Conservation (phyloP, 2,329 filamentous ascomycete species). For the Clonostachys chloroleuca region DNA sequence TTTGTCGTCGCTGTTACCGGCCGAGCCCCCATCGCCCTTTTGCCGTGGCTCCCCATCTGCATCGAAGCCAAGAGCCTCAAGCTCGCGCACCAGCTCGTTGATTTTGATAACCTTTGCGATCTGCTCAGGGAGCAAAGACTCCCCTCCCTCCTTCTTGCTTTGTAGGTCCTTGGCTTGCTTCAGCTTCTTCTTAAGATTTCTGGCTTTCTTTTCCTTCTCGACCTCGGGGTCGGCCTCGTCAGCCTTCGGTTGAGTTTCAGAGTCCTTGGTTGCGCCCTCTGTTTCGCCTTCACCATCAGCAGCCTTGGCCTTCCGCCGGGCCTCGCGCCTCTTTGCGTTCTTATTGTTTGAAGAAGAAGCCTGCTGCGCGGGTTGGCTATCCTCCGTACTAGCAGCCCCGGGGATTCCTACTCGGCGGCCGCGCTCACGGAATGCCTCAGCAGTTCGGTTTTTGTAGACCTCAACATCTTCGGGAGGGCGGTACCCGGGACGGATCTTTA, state of each 20-base stretch:
- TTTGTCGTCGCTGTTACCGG: no score
- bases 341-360: constrained; percentile 62
- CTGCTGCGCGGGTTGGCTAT: constrained; percentile 24
- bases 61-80: constrained; percentile 82
- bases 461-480: constrained; percentile 93
- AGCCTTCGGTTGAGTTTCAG: constrained; percentile 32
- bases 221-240: constrained; percentile 61
- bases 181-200: constrained; percentile 89
- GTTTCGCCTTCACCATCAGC: constrained; percentile 52
- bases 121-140: constrained; percentile 83
- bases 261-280: constrained; percentile 9
- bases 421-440: constrained; percentile 78
- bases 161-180: constrained; percentile 88
- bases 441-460: constrained; percentile 89
- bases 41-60: constrained; percentile 61
- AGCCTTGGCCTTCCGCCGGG: constrained; percentile 49
- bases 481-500: constrained; percentile 90
- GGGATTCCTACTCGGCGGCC: constrained; percentile 60
- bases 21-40: constrained; percentile 4
- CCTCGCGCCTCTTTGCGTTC: constrained; percentile 73
- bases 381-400: constrained; percentile 59
- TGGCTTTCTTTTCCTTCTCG: constrained; percentile 88
- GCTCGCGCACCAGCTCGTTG: constrained; percentile 83
- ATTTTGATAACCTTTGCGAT: constrained; percentile 98
- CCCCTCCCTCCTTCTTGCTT: constrained; percentile 85